These are phyloP conservation scores for Geopyxis carbonaria DNA, from an alignment of 495 filamentous ascomycete species.

Conservation along the genomic window DNA sequence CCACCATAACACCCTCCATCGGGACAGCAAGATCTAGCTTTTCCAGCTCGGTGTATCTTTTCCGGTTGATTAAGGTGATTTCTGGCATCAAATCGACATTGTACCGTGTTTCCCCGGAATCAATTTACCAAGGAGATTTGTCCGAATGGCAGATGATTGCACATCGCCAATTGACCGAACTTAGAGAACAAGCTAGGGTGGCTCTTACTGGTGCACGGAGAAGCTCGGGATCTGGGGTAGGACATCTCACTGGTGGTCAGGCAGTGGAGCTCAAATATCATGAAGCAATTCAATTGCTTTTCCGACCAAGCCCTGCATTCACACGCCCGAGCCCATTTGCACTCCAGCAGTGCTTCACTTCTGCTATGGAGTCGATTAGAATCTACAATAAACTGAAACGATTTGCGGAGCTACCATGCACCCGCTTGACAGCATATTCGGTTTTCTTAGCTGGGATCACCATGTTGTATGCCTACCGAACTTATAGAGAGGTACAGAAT, in stretches of 20 bases:
- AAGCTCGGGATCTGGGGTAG: background rate
- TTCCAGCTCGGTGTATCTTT: conserved; percentile 17
- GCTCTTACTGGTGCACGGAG: conserved; percentile 1
- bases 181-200: conserved; percentile 13
- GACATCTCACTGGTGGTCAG: conserved; percentile 13
- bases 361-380: conserved; percentile 19
- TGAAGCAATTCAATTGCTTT: conserved; percentile 23
- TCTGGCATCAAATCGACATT: conserved; percentile 22
- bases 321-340: conserved; percentile 6
- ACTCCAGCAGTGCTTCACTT: conserved; percentile 13
- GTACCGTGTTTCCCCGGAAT: conserved; percentile 13
- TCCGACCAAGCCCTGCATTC: conserved; percentile 17
- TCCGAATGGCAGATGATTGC: conserved; percentile 17
- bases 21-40: conserved; percentile 10
- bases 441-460: conserved; percentile 16
- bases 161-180: conserved; percentile 14
- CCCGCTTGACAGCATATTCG: conserved; percentile 17
- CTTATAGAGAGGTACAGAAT: conserved; percentile 12
- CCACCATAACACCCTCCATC: conserved; percentile 1
- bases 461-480: conserved; percentile 13
- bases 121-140: conserved; percentile 9
- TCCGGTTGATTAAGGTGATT: conserved; percentile 18
- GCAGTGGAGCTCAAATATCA: conserved; percentile 17
- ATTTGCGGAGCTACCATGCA: conserved; percentile 16
- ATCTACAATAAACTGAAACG: conserved; percentile 18